Base-by-base conservation (phyloP, 2,329 filamentous ascomycete species). In the Exophiala sp. region DNA sequence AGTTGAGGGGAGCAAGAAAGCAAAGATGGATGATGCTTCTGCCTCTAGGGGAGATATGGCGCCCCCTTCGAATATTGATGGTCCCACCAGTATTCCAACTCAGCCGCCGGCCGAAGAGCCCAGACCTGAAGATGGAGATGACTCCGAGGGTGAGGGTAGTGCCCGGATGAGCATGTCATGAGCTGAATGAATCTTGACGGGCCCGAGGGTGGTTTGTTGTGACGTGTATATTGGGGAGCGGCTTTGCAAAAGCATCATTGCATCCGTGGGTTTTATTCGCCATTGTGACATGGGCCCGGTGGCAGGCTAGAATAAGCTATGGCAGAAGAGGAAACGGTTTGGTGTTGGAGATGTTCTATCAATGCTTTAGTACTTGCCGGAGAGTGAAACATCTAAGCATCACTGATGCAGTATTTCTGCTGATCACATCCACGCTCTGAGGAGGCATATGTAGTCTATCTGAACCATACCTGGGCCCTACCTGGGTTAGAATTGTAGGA, bases 141-240 rank as follows among this genome's bases (percentile, higher is more conserved):
- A 55, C 6, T 57, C 55, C 21, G 58, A 58, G 27, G 58, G 55
- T 9, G 58, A 60, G 40, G 58, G 55, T 10, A 57, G 58, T 47
- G 58, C 58, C 19, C 44, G 55, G 11, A 61, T 61, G 58, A 58
- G 56, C 29, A 61, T 61, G 58, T 60, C 58, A n/a, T 43, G 23
- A 30, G 34, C 18, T 19, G 34, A 32, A 13, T 21, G 16, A 3
- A 8, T 18, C 34, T 19, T 3, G 5, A 8, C 34, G 13, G 11
- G 24, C 24, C 34, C 18, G 3, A 37, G 14, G 14, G 19, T 37
- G 34, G 18, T 1, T 19, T 37, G 14, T 19, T 37, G 34, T 37
- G n/a, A 18, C 14, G 29, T 32, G 29, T n/a, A 32, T 9, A 32
- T 7, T 13, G 11, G n/a, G 29, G 29, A 27, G 10, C 10, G 29